Evolutionary conservation across 2,329 filamentous ascomycete species (phyloP), one percentile per base, ranked within the genome.

Genomic region (Colletotrichum echinochloae): DNA sequence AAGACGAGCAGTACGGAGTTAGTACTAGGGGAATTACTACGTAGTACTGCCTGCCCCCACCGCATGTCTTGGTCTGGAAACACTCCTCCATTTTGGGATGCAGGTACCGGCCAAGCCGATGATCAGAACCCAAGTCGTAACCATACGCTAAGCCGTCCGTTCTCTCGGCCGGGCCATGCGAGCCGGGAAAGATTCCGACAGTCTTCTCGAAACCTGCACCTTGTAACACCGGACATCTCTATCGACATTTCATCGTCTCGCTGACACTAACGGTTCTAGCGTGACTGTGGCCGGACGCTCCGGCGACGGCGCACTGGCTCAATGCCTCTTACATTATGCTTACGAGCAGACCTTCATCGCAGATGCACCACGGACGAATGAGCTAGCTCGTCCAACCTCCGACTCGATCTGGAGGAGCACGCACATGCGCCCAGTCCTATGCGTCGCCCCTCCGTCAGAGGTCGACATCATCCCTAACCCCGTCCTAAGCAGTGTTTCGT

Each of bases 131-230:
- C 51, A 41, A 66, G 33, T 66, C 33, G 63, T 44, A 37, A 65
- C 35, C 35, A 16, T 16, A 52, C 51, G 26, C 65, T 63, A 66
- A 39, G n/a, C 59, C 26, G 12, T 56, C 20, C 46, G 51, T 68
- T 66, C 44, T 46, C 46, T 65, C 30, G 35, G n/a, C 60, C 4
- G 44, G 51, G 28, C 65, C 26, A 39, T 57, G 63, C 30, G 49
- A 70, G 63, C 49, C 63, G 56, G 56, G 41, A 46, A 23, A 41
- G 30, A 49, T n/a, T 66, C 64, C 62, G 63, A 61, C 63, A 51
- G 48, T 44, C 66, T 70, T 70, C 66, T 70, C 66, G 62, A 70
- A 70, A 66, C 54, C 46, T 69, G 52, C 60, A 65, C 52, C 60
- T 60, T 28, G n/a, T 52, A 37, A 41, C 39, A 12, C 9, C n/a